phyloP scores from a whole-genome alignment of 2,329 filamentous ascomycete genomes.

The Aquanectria penicillioides region DNA sequence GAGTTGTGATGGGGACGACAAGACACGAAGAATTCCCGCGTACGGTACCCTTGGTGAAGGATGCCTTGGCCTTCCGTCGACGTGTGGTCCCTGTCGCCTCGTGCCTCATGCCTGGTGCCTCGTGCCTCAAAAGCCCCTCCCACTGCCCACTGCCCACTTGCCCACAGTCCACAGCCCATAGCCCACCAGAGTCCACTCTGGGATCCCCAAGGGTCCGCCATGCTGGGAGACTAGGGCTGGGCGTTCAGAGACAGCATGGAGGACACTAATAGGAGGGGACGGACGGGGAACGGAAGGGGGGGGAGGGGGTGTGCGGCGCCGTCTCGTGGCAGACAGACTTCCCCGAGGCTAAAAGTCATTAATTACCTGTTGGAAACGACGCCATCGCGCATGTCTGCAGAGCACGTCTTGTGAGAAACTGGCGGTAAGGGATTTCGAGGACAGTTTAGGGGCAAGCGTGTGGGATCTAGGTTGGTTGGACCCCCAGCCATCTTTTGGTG shows the following conservation, averaged over 20 bases:
- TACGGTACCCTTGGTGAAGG: not conserved
- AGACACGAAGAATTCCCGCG: slow-evolving; percentile 6
- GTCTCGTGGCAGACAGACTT: slow-evolving; percentile 31
- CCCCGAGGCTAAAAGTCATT: slow-evolving; percentile 20
- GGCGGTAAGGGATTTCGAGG: slow-evolving; percentile 34
- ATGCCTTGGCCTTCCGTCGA: slow-evolving; percentile 7
- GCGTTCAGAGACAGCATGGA: not conserved
- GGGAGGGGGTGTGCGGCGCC: slow-evolving; percentile 16
- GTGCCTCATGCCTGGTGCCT: slow-evolving; percentile 6
- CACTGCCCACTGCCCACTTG: no score
- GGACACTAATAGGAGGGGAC: no score
- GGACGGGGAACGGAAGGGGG: slow-evolving; percentile 18
- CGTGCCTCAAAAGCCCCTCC: slow-evolving; percentile 4
- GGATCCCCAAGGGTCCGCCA: slow-evolving; percentile 31
- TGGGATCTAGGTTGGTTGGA: not conserved
- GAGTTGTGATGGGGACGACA: not conserved
- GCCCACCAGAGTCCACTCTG: not conserved
- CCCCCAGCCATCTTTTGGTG: slow-evolving; percentile 2
- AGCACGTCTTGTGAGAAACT: slow-evolving; percentile 29
- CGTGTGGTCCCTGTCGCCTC: slow-evolving; percentile 12
- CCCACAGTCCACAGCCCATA: no score
- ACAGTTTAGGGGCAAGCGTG: not conserved
- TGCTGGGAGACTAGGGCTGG: slow-evolving; percentile 29
- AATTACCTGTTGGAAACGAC: slow-evolving; percentile 26
- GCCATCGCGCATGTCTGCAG: slow-evolving; percentile 20